Evolutionary conservation across 2,329 filamentous ascomycete genomes (phyloP).

Genomic region (Colletotrichum endophyticum): DNA sequence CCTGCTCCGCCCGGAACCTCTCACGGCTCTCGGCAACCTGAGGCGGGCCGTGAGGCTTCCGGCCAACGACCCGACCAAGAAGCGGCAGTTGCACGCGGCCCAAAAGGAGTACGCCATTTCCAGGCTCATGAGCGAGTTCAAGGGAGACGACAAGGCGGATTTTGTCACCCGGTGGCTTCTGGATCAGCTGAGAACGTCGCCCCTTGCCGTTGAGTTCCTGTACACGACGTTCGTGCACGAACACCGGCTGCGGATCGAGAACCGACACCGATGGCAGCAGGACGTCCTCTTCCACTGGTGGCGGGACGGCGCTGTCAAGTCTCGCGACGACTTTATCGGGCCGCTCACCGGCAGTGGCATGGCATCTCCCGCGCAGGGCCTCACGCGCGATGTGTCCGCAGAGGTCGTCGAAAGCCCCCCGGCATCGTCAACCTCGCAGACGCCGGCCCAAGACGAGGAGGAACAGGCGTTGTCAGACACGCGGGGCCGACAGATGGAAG

Average conservation of each 20-base stretch:
- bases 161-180: slow-evolving; percentile 60
- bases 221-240: slow-evolving; percentile 39
- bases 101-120: slow-evolving; percentile 55
- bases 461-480: not conserved
- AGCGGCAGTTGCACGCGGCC: slow-evolving; percentile 40
- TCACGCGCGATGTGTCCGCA: not conserved
- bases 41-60: slow-evolving; percentile 42
- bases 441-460: not conserved
- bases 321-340: not conserved
- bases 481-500: not conserved
- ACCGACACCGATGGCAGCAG: slow-evolving; percentile 38
- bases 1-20: slow-evolving; percentile 40
- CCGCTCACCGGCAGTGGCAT: slow-evolving; percentile 5
- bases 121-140: slow-evolving; percentile 40
- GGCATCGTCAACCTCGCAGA: not conserved
- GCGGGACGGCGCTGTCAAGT: slow-evolving; percentile 26
- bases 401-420: not conserved
- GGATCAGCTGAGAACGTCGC: slow-evolving; percentile 52
- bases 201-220: slow-evolving; percentile 49
- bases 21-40: slow-evolving; percentile 46
- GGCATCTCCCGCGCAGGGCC: not conserved
- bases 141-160: slow-evolving; percentile 43
- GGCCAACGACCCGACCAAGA: slow-evolving; percentile 35
- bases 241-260: slow-evolving; percentile 36
- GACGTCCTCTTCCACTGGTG: slow-evolving; percentile 44